phyloP scores from a whole-genome alignment of 208 protist genomes.

The Paratrypanosoma confusum region DNA sequence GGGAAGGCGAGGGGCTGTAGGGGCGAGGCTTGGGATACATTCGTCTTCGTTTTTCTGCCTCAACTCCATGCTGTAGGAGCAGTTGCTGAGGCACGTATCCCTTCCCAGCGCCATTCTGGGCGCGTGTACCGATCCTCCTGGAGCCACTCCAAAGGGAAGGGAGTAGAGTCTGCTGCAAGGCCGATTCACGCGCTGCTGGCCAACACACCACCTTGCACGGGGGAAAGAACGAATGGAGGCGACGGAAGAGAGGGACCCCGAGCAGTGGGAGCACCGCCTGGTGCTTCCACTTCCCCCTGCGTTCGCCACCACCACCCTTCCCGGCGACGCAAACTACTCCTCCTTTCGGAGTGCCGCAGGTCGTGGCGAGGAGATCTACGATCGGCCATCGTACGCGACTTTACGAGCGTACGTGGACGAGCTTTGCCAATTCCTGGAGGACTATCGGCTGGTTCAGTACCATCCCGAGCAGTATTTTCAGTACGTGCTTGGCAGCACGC shows the following conservation, averaged over 20 bases:
- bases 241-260: background rate
- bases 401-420: conserved; percentile 54
- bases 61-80: too few species aligned
- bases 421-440: conserved; percentile 42
- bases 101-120: too few species aligned
- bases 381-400: background rate
- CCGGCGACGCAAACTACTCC: background rate
- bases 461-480: conserved; percentile 75
- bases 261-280: too few species aligned
- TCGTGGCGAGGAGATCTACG: too few species aligned
- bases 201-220: background rate
- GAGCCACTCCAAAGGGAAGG: background rate
- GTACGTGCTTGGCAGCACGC: conserved; percentile 18
- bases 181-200: background rate
- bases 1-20: too few species aligned
- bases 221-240: background rate
- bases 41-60: too few species aligned
- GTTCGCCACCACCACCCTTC: conserved; percentile 18
- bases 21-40: too few species aligned
- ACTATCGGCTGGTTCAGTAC: conserved; percentile 52
- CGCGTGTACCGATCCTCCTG: background rate
- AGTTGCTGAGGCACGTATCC: too few species aligned
- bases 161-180: background rate
- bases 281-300: conserved; percentile 46
- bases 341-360: too few species aligned